These are phyloP conservation scores for Xylaria sp. DNA, from an alignment of 495 filamentous ascomycete species.

Conservation along the genomic window DNA sequence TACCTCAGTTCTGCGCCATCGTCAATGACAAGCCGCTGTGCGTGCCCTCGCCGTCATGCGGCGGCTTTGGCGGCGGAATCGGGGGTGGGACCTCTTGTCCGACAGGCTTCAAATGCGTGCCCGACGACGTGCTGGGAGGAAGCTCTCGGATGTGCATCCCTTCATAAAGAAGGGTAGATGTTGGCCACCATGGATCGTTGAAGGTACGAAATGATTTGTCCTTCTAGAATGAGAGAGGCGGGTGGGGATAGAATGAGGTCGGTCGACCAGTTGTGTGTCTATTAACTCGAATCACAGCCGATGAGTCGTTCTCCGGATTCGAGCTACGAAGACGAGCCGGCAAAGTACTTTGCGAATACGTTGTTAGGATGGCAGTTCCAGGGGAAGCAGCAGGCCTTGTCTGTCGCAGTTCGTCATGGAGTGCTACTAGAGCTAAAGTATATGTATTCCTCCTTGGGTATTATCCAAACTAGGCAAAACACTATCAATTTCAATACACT, in stretches of 20 bases:
- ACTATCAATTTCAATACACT: background rate
- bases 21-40: conserved; percentile 16
- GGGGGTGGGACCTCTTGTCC: conserved; percentile 2
- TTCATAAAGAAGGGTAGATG: background rate
- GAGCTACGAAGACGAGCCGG: background rate
- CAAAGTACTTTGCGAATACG: background rate
- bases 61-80: conserved; percentile 13
- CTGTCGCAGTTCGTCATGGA: background rate
- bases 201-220: background rate
- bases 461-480: background rate
- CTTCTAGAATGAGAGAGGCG: background rate
- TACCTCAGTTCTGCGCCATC: conserved; percentile 16
- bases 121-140: background rate
- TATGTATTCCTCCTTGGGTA: background rate
- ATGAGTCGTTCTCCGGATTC: background rate
- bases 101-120: background rate
- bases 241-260: background rate
- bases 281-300: background rate
- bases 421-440: background rate
- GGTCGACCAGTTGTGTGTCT: background rate
- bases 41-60: conserved; percentile 4
- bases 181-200: too few relatives aligned
- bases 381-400: background rate
- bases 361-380: background rate
- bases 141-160: conserved; percentile 12